Percentiles rank a stretch among this genome's conserved stretches.
phyloP scores from a whole-genome alignment of 2,329 filamentous ascomycete genomes.

The Sclerotinia glacialis region DNA sequence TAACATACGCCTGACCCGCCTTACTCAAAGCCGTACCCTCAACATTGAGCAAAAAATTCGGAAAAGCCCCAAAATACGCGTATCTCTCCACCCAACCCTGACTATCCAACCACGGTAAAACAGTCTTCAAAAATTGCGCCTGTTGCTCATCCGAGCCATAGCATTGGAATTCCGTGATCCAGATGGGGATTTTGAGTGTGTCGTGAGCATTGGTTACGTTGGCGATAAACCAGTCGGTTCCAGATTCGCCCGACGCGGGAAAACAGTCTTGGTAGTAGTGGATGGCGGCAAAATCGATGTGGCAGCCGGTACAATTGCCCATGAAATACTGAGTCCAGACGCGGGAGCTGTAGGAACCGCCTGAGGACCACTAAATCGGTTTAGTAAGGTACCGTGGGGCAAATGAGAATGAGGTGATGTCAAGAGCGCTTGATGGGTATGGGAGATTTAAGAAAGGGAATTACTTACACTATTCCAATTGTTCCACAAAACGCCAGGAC shows the following conservation, averaged over 20 bases:
- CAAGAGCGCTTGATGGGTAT: too few relatives aligned
- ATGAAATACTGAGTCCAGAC: constrained; percentile 45
- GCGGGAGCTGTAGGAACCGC: constrained; percentile 41
- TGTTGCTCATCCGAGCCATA: constrained; percentile 39
- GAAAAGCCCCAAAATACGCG: constrained; percentile 39
- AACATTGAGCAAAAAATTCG: constrained; percentile 36
- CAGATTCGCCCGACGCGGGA: constrained; percentile 32
- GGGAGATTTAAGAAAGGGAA: not conserved
- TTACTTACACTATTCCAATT: constrained; percentile 18
- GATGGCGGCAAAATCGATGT: constrained; percentile 45
- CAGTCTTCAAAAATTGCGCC: constrained; percentile 42
- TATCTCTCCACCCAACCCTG: constrained; percentile 43
- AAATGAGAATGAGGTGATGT: not conserved
- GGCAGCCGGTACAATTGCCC: constrained; percentile 42
- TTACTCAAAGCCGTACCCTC: constrained; percentile 26
- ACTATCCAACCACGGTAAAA: constrained; percentile 46
- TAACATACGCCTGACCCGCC: constrained; percentile 27
- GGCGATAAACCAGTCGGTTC: constrained; percentile 43
- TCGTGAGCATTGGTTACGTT: constrained; percentile 43
- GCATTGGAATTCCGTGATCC: constrained; percentile 46
- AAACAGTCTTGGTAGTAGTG: constrained; percentile 46
- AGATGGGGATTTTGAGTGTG: constrained; percentile 42
- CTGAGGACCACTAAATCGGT: constrained; percentile 30
- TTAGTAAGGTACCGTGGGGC: constrained; percentile 31
- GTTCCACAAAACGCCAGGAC: constrained; percentile 44